phyloP scores from a whole-genome alignment of 2,329 filamentous ascomycete species.

The Pestalotiopsis sp. region DNA sequence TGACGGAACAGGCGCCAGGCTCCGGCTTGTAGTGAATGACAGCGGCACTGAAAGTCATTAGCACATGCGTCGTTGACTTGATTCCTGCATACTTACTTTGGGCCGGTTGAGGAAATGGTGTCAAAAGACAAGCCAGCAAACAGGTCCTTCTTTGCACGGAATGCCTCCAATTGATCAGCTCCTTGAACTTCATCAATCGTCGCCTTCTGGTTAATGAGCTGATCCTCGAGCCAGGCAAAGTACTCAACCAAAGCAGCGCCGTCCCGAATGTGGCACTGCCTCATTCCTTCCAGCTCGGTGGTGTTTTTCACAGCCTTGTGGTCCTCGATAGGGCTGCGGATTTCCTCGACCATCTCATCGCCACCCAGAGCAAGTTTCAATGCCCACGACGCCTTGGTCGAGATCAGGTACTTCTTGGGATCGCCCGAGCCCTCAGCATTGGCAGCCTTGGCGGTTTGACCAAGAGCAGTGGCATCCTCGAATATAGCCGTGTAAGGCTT shows the following conservation, averaged over 20 bases:
- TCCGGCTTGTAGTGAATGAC: constrained; percentile 96
- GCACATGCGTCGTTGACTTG: constrained; percentile 22
- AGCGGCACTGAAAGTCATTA: constrained; percentile 57
- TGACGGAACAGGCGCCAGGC: constrained; percentile 75
- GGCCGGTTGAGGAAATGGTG: constrained; percentile 92
- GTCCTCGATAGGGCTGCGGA: constrained; percentile 84
- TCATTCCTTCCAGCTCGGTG: constrained; percentile 88
- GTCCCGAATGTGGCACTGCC: constrained; percentile 89
- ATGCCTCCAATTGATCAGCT: constrained; percentile 85
- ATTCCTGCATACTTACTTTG: constrained; percentile 43
- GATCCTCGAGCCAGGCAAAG: constrained; percentile 95
- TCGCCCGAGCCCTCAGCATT: constrained; percentile 33
- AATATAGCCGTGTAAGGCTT: constrained; percentile 86
- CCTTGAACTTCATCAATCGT: constrained; percentile 84
- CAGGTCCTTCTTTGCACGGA: constrained; percentile 68
- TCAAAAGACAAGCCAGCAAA: constrained; percentile 93
- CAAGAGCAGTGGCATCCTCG: constrained; percentile 70
- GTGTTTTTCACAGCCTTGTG: constrained; percentile 95
- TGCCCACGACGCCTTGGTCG: constrained; percentile 91
- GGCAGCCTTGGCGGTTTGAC: constrained; percentile 39
- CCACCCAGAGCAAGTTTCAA: constrained; percentile 85
- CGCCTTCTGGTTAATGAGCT: constrained; percentile 73
- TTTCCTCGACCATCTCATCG: constrained; percentile 81
- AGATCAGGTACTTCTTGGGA: constrained; percentile 76
- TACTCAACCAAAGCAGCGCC: constrained; percentile 89